Evolutionary conservation across 306 rosid genomes (phyloP), one percentile per base, ranked within the genome.

Genomic region (Fragaria nilgerrensis): DNA sequence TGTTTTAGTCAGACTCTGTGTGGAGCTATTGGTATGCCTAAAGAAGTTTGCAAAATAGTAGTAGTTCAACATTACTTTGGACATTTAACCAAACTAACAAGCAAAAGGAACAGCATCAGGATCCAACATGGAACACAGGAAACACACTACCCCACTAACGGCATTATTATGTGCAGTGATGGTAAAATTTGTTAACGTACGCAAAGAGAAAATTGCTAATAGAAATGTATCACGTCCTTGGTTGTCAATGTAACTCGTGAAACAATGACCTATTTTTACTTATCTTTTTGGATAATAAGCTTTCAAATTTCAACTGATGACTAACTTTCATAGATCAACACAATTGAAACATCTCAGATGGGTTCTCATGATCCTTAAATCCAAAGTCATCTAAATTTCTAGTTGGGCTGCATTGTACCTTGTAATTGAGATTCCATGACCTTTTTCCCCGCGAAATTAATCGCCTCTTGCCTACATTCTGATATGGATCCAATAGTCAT

Each of bases 401-500:
- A 78, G 75, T 69, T 17, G 45, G 62, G 77, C 75, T 64, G 67
- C 76, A 70, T 49, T 82, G 55, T 83, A 79, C 80, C 86, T 79
- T 64, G 81, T 61, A 41, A 52, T 76, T 75, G 71, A 75, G 83
- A 83, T 45, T 70, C 78, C 75, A 78, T 47, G 78, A 79, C 27
- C 74, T 69, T 65, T 70, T 72, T 56, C 50, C 70, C 77, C 78
- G 9, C 15, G 23, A 79, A 64, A 80, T 62, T 78, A 76, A 80
- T 84, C 66, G 81, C 76, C 78, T 80, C 66, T 77, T 83, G 81
- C 81, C 69, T 50, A 48, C 25, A 68, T 81, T 73, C 79, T 80
- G 84, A 52, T 67, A 72, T 76, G 67, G 81, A 84, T 80, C 82
- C 74, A 84, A 55, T 10, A 25, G 69, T 58, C 70, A 79, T 83